Percentiles rank a stretch among this genome's conserved stretches.
Conservation (phyloP, 23 red algal genomes). For the Cyanidium caldarium region DNA sequence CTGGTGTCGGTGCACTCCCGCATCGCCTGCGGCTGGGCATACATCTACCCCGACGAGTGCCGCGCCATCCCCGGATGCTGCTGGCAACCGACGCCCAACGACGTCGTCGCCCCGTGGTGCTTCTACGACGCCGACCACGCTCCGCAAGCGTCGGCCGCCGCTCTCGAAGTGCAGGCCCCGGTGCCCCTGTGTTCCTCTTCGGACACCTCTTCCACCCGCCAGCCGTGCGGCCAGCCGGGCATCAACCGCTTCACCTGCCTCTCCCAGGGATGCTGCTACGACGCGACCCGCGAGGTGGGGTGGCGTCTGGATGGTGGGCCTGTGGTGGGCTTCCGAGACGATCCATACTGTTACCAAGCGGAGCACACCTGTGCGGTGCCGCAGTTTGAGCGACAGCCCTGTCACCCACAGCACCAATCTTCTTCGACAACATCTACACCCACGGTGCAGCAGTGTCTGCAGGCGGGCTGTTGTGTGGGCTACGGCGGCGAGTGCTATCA, state of each 20-base stretch:
- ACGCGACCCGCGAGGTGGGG: neutral
- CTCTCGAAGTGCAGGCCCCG: neutral
- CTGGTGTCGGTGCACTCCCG: neutral
- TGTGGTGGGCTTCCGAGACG: neutral
- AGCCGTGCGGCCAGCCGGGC: slow-evolving; percentile 2
- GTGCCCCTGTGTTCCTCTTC: neutral
- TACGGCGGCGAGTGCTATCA: neutral
- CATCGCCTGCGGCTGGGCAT: slow-evolving; percentile 1
- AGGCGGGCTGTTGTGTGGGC: neutral
- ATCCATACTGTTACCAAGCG: slow-evolving; percentile 3
- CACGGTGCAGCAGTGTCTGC: slow-evolving; percentile 3
- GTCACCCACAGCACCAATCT: neutral
- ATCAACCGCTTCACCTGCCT: slow-evolving; percentile 7
- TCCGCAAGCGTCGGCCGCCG: neutral
- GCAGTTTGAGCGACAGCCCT: slow-evolving; percentile 6
- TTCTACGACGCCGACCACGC: slow-evolving; percentile 5
- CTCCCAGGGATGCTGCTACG: slow-evolving; percentile 4
- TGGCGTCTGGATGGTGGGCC: neutral
- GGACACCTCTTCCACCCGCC: neutral
- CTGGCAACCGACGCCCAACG: slow-evolving; percentile 3
- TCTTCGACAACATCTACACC: neutral
- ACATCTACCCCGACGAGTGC: slow-evolving; percentile 7
- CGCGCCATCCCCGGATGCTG: slow-evolving; percentile 3
- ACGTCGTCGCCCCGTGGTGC: slow-evolving; percentile 3
- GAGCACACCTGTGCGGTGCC: slow-evolving; percentile 1